Percentiles rank a stretch among this genome's conserved stretches.
Conservation (phyloP, 83 land plant genomes). For the Isoetes engelmannii region DNA sequence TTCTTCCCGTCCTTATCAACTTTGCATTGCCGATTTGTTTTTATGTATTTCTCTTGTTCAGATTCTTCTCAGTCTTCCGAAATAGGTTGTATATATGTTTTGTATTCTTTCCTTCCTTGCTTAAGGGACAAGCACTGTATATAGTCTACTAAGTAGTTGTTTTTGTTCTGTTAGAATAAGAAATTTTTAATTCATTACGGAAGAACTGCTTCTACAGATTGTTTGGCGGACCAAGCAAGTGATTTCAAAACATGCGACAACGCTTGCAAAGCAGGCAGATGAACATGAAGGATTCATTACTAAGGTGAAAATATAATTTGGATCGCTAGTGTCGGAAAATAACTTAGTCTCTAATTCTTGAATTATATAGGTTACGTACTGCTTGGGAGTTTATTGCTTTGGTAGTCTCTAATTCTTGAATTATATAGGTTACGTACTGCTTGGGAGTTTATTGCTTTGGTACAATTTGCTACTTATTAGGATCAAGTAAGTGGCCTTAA, state of each 20-base stretch:
- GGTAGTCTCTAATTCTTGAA: background rate
- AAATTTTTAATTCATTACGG: no score
- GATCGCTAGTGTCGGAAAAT: background rate
- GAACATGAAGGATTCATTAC: slow-evolving; percentile 74
- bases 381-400: no score
- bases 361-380: slow-evolving; percentile 66
- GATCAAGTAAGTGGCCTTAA: slow-evolving; percentile 66
- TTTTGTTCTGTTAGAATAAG: no score
- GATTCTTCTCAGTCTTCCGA: no score
- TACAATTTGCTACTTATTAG: slow-evolving; percentile 75
- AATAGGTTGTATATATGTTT: no score
- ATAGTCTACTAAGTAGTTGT: no score
- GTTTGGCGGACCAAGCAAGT: slow-evolving; percentile 53
- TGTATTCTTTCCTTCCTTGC: no score
- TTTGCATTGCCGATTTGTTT: no score
- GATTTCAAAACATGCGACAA: slow-evolving; percentile 71
- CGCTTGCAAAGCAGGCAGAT: slow-evolving; percentile 75
- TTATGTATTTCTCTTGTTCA: no score
- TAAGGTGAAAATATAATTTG: slow-evolving; percentile 56
- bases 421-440: slow-evolving; percentile 69
- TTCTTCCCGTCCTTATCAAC: no score
- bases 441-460: slow-evolving; percentile 86
- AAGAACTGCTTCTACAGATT: no score
- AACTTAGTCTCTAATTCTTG: background rate
- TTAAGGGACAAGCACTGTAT: no score